Evolutionary conservation across 768 basidiomycete species (phyloP).

Genomic region (Megacollybia marginata): DNA sequence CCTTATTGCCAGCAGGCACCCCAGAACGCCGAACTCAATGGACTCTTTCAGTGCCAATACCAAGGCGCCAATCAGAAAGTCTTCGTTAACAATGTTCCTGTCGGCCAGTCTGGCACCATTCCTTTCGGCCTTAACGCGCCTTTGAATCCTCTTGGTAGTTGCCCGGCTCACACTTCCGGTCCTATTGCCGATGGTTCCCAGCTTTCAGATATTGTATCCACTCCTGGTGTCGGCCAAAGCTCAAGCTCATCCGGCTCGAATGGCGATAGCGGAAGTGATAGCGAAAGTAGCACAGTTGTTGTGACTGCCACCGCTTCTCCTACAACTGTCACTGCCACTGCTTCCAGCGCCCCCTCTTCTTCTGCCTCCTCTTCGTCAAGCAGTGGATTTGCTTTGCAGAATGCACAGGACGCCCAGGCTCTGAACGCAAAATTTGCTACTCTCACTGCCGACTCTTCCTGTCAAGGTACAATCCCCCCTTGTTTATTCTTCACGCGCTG

Average conservation of each 20-base stretch:
- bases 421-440: slow-evolving; percentile 32
- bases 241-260: slow-evolving; percentile 5
- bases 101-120: slow-evolving; percentile 42
- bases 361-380: slow-evolving; percentile 1
- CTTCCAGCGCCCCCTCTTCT: slow-evolving; percentile 3
- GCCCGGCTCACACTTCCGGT: slow-evolving; percentile 39
- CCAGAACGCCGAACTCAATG: slow-evolving; percentile 42
- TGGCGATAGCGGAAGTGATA: slow-evolving; percentile 2
- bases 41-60: slow-evolving; percentile 56
- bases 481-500: neutral
- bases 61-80: slow-evolving; percentile 32
- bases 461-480: slow-evolving; percentile 17
- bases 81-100: slow-evolving; percentile 36
- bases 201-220: slow-evolving; percentile 24
- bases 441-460: slow-evolving; percentile 29
- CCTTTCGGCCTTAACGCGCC: slow-evolving; percentile 37
- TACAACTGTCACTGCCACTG: slow-evolving; percentile 8
- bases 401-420: slow-evolving; percentile 30
- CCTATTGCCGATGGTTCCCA: slow-evolving; percentile 44
- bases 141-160: slow-evolving; percentile 40
- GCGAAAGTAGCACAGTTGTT: slow-evolving; percentile 7
- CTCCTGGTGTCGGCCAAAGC: slow-evolving; percentile 22
- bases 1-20: slow-evolving; percentile 51
- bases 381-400: slow-evolving; percentile 25
- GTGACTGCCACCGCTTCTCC: slow-evolving; percentile 12